A percentile compares a stretch with the other conserved stretches of the same genome.
Conservation (phyloP, 768 basidiomycete genomes). For the Asterophora parasitica region DNA sequence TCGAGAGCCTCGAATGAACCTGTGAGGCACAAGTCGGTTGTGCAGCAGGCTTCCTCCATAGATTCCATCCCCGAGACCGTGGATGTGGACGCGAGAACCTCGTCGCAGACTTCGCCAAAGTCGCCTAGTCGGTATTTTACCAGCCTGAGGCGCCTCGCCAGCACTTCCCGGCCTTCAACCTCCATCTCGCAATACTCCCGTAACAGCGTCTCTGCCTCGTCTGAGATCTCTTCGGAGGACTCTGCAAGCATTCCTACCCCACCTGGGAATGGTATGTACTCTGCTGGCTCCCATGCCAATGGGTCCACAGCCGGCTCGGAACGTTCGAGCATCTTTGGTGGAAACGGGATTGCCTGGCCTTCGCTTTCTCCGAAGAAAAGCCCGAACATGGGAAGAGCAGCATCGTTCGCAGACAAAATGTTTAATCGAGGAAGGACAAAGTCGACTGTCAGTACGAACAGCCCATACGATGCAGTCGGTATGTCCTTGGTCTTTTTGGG, state of each 20-base stretch:
- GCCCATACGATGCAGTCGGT: slow-evolving; percentile 37
- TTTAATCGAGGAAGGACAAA: slow-evolving; percentile 51
- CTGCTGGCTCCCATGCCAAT: slow-evolving; percentile 22
- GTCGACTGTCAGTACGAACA: slow-evolving; percentile 40
- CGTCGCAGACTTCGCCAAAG: slow-evolving; percentile 45
- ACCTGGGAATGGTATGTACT: slow-evolving; percentile 38
- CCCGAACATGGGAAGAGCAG: slow-evolving; percentile 40
- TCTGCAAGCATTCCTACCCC: slow-evolving; percentile 59
- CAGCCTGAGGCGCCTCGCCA: slow-evolving; percentile 43
- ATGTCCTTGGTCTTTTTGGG: no score
- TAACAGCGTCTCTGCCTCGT: slow-evolving; percentile 54
- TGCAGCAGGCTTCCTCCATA: slow-evolving; percentile 1
- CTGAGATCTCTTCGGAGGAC: slow-evolving; percentile 66
- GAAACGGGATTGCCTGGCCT: slow-evolving; percentile 41
- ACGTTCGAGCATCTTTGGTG: slow-evolving; percentile 18
- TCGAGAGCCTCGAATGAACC: slow-evolving; percentile 1
- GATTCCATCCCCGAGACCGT: slow-evolving; percentile 5
- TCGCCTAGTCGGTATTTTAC: slow-evolving; percentile 48
- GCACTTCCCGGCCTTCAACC: slow-evolving; percentile 31
- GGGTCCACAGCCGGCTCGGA: slow-evolving; percentile 30
- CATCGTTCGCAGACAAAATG: slow-evolving; percentile 59
- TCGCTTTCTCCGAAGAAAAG: slow-evolving; percentile 50
- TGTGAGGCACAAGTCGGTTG: slow-evolving; percentile 5
- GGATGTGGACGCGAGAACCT: slow-evolving; percentile 15
- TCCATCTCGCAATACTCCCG: slow-evolving; percentile 40